Conservation (phyloP, 1,284 basidiomycete genomes). For the Irpex sp. region DNA sequence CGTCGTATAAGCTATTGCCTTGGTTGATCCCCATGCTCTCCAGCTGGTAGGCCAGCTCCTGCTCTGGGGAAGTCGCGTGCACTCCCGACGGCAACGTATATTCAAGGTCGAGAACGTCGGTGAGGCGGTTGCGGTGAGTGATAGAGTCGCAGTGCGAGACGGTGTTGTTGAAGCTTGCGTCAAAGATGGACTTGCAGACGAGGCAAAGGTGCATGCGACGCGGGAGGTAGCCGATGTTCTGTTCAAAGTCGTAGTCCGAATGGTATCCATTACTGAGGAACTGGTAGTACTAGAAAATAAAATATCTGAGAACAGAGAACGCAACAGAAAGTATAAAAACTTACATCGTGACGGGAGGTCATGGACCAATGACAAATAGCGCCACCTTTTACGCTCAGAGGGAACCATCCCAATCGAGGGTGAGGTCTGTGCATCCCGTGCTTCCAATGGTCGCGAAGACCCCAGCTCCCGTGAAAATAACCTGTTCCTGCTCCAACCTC, state of each 20-base stretch:
- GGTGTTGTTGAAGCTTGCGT: not conserved
- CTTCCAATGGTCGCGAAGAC: not conserved
- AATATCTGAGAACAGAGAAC: not conserved
- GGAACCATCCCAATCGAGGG: not conserved
- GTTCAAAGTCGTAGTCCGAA: not conserved
- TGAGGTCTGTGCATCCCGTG: not conserved
- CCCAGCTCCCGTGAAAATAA: not conserved
- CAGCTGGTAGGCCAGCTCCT: not conserved
- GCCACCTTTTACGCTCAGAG: not conserved
- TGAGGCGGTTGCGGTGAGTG: not conserved
- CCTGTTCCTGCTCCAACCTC: not conserved
- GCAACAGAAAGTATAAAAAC: not conserved
- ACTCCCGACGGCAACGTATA: not conserved
- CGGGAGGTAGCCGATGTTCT: not conserved
- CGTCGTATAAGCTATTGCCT: not conserved
- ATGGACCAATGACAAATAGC: not conserved
- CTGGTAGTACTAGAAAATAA: not conserved
- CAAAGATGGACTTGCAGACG: not conserved
- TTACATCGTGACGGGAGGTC: not conserved
- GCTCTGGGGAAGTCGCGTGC: not conserved
- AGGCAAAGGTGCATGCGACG: not conserved
- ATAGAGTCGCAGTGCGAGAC: not conserved
- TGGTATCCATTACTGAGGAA: not conserved
- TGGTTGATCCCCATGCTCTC: not conserved
- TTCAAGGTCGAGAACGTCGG: not conserved